Evolutionary conservation across 1,139 yeast genomes (phyloP).

Genomic region (Pichia cactophila): DNA sequence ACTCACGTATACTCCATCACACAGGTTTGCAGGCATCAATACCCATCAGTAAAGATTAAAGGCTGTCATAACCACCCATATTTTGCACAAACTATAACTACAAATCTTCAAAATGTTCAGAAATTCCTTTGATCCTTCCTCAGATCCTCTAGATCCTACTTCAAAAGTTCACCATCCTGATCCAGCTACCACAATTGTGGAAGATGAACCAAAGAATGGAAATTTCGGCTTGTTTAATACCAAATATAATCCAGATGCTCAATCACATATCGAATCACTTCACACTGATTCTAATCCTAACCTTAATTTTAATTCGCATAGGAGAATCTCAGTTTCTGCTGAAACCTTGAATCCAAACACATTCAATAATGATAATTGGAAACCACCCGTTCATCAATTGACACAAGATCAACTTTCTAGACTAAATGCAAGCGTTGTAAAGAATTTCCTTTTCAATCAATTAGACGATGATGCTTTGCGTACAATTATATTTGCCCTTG

Average conservation of each 20-base stretch:
- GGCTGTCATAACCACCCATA: not conserved
- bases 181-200: not conserved
- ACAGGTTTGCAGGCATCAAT: too few species aligned
- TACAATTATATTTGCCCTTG: slow-evolving; percentile 74
- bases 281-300: not conserved
- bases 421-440: slow-evolving; percentile 61
- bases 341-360: slow-evolving; percentile 60
- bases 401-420: slow-evolving; percentile 58
- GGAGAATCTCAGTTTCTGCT: slow-evolving; percentile 85
- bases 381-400: slow-evolving; percentile 63
- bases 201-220: not conserved
- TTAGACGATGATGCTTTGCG: slow-evolving; percentile 65
- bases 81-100: not conserved
- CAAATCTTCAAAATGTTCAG: slow-evolving; percentile 3
- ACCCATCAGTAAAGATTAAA: too few species aligned
- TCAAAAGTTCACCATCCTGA: not conserved
- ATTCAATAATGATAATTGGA: slow-evolving; percentile 57
- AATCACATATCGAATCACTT: not conserved
- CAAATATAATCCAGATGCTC: not conserved
- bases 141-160: slow-evolving; percentile 10
- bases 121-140: slow-evolving; percentile 11
- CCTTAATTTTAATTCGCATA: slow-evolving; percentile 53
- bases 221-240: not conserved
- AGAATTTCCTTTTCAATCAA: slow-evolving; percentile 76
- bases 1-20: too few species aligned